Evolutionary conservation across 495 filamentous ascomycete genomes (phyloP).

Genomic region (Aspergillus nidulans): DNA sequence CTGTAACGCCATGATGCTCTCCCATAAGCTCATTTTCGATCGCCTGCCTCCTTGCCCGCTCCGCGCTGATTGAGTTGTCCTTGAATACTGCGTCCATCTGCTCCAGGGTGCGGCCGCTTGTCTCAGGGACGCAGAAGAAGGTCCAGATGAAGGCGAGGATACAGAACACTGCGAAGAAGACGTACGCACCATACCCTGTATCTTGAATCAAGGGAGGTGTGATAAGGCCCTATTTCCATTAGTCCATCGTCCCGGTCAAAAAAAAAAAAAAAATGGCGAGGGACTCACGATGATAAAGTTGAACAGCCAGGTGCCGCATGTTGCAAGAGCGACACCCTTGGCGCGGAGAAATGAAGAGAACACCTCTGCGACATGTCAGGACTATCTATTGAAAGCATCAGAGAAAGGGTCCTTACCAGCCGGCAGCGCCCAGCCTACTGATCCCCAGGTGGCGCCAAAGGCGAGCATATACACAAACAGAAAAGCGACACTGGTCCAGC

Average conservation of each 20-base stretch:
- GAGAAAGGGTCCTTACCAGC: conserved; percentile 20
- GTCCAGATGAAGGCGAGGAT: conserved; percentile 49
- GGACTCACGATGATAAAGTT: conserved; percentile 50
- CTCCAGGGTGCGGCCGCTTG: conserved; percentile 54
- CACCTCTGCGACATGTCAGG: conserved; percentile 28
- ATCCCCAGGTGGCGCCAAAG: conserved; percentile 47
- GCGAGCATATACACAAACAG: conserved; percentile 46
- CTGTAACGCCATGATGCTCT: background rate
- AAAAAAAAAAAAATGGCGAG: conserved; percentile 2
- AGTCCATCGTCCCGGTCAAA: background rate
- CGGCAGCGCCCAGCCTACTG: conserved; percentile 45
- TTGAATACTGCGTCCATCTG: conserved; percentile 54
- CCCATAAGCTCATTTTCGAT: conserved; percentile 36
- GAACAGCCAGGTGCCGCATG: conserved; percentile 52
- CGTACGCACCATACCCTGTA: conserved; percentile 52
- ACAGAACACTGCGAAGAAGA: conserved; percentile 57
- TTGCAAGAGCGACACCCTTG: conserved; percentile 49
- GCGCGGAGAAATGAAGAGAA: conserved; percentile 50
- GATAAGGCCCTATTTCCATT: conserved; percentile 36
- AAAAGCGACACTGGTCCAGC: conserved; percentile 47
- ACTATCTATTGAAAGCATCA: background rate
- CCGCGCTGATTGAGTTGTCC: conserved; percentile 39
- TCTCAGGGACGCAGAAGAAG: conserved; percentile 53
- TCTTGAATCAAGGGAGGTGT: conserved; percentile 52
- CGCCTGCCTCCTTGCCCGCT: conserved; percentile 31